Evolutionary conservation across 306 rosid species (phyloP), one percentile per base, ranked within the genome.

Genomic region (Rosa persica): DNA sequence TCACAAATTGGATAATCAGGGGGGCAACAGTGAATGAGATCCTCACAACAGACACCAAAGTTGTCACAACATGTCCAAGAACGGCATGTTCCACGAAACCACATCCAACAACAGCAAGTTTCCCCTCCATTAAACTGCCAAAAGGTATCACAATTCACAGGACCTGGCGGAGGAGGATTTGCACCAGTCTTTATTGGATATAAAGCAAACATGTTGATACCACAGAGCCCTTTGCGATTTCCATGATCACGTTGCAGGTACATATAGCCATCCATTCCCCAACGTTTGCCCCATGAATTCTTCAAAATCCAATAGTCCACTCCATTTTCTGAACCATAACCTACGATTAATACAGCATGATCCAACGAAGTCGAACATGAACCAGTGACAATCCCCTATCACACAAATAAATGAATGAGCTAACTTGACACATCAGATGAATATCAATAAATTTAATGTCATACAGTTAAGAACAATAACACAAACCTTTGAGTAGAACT

Each of bases 311-410:
- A 94, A 78, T 90, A 90, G 72, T 94, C 94, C 69, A 78, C 81
- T 70, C 98, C 98, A 73, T 89, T 86, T 79, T 89, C 86, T 34
- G 97, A 90, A 69, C 91, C 93, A 80, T 90, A 92, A 64, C 97
- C 98, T 61, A 94, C 93, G 55, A 94, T 88, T 88, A 94, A 83
- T 79, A 94, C 97, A 5, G 97, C 97, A 68, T 94, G 98, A 81
- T 94, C 92, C 85, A 92, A 74, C 70, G 87, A 72, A 76, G 89
- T 88, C 55, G 98, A 90, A 85, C 97, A 92, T 5, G 96, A 96
- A 13, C 98, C 97, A 0, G 74, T 80, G 83, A 94, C 90, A 74
- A 94, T 88, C 71, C 98, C 98, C 98, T 94, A 72, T 54, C 47
- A 70, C 69, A 67, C 81, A 80, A 81, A 57, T 17, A 74, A 48